These are phyloP conservation scores for Solanum ahanhuiri DNA, from an alignment of 257 asterid genomes.

Conservation along the genomic window DNA sequence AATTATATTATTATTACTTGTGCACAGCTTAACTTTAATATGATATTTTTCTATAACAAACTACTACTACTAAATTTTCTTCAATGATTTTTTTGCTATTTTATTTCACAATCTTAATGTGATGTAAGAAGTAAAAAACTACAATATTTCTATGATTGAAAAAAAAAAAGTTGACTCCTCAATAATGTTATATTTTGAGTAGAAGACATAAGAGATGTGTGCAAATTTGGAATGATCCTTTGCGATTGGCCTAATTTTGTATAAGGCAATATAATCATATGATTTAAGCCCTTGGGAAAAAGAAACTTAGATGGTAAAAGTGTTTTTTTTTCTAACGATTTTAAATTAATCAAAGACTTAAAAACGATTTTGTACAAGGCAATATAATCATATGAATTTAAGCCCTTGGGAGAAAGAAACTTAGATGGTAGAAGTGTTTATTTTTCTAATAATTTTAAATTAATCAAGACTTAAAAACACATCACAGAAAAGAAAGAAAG, in stretches of 20 bases:
- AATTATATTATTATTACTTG: neutral
- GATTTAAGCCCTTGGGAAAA: neutral
- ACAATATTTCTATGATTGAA: neutral
- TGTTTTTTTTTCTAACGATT: accelerated
- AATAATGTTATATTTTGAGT: neutral
- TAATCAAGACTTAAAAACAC: accelerated
- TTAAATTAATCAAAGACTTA: neutral
- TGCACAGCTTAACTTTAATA: neutral
- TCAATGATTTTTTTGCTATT: neutral
- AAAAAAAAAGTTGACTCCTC: neutral
- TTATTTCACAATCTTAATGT: too few species aligned
- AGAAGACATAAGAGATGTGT: neutral
- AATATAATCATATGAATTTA: neutral
- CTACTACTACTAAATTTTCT: neutral
- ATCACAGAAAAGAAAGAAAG: neutral
- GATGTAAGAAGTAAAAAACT: neutral
- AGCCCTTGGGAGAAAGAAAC: neutral
- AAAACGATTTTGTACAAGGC: neutral
- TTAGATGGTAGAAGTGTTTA: too few species aligned
- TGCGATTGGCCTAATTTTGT: neutral
- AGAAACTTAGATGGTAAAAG: neutral
- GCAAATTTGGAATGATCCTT: neutral
- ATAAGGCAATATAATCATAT: neutral
- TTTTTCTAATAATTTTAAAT: too few species aligned
- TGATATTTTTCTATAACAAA: neutral